Percentiles rank a stretch among this genome's conserved stretches.
Evolutionary conservation across 2,329 filamentous ascomycete genomes (phyloP).

Genomic region (Trichoderma citrinoviride): DNA sequence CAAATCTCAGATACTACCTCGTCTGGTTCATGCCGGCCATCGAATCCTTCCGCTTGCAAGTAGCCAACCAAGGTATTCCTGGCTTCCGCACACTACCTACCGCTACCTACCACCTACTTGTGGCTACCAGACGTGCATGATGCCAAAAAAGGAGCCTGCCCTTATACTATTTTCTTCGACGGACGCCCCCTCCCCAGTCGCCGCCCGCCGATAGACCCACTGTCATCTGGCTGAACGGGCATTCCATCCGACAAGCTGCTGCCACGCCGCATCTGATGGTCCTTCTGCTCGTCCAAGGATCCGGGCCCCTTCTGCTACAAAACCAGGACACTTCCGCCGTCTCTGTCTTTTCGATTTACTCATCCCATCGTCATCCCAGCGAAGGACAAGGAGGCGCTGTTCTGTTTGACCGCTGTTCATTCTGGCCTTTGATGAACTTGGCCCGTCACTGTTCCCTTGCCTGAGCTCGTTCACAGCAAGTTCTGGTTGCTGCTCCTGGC

Average conservation of each 20-base stretch:
- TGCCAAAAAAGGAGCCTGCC: background rate
- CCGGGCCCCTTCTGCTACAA: background rate
- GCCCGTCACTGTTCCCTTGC: background rate
- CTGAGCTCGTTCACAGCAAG: background rate
- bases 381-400: background rate
- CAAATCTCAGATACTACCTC: too few species aligned
- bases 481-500: background rate
- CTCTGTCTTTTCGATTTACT: background rate
- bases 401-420: background rate
- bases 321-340: constrained; percentile 4
- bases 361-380: background rate
- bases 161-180: background rate
- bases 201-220: constrained; percentile 19
- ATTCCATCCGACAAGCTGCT: constrained; percentile 2
- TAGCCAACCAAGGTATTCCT: background rate
- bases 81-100: background rate
- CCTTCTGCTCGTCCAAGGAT: background rate
- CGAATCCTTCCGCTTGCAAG: background rate
- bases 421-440: background rate
- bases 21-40: background rate
- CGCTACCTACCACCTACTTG: background rate
- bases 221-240: constrained; percentile 8
- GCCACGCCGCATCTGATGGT: constrained; percentile 2
- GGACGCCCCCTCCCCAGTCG: constrained; percentile 7
- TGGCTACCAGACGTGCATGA: background rate